These are phyloP conservation scores for Phytophthora meadii DNA, from an alignment of 352 stramenopile species.

Conservation along the genomic window DNA sequence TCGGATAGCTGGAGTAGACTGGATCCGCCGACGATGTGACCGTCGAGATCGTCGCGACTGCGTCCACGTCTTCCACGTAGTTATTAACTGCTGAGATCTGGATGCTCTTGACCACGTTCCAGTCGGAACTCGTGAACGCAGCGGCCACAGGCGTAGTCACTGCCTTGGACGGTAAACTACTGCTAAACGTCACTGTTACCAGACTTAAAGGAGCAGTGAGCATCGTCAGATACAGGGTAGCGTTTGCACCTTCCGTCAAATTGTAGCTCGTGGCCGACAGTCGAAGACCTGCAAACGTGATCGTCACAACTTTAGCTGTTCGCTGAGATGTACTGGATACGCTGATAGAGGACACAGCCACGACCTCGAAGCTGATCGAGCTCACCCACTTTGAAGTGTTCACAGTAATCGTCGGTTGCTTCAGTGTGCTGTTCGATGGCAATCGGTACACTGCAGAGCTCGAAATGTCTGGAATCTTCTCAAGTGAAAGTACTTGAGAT, in stretches of 20 bases:
- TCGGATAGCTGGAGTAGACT: conserved; percentile 35
- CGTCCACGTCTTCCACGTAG: conserved; percentile 57
- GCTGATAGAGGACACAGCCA: conserved; percentile 39
- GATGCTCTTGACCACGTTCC: conserved; percentile 40
- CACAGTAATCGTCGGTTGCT: conserved; percentile 40
- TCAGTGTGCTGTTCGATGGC: conserved; percentile 31
- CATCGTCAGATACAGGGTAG: conserved; percentile 36
- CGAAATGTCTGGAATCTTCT: conserved; percentile 41
- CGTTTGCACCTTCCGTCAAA: conserved; percentile 45
- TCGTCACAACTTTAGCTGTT: conserved; percentile 24
- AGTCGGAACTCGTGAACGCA: conserved; percentile 44
- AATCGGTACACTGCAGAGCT: conserved; percentile 42
- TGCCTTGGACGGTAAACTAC: conserved; percentile 37
- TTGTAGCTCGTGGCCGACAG: conserved; percentile 51
- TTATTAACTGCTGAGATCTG: conserved; percentile 57
- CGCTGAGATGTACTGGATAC: conserved; percentile 49
- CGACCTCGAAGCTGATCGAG: conserved; percentile 45
- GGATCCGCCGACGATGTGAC: conserved; percentile 44
- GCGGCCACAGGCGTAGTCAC: conserved; percentile 26
- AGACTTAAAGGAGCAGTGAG: conserved; percentile 45
- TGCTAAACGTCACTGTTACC: conserved; percentile 49
- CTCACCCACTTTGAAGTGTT: conserved; percentile 32
- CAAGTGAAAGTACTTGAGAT: conserved; percentile 33
- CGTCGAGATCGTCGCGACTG: conserved; percentile 25
- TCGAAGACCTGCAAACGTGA: conserved; percentile 47